Conservation (phyloP, 768 basidiomycete species). For the Strobilomyces echinocephalus region DNA sequence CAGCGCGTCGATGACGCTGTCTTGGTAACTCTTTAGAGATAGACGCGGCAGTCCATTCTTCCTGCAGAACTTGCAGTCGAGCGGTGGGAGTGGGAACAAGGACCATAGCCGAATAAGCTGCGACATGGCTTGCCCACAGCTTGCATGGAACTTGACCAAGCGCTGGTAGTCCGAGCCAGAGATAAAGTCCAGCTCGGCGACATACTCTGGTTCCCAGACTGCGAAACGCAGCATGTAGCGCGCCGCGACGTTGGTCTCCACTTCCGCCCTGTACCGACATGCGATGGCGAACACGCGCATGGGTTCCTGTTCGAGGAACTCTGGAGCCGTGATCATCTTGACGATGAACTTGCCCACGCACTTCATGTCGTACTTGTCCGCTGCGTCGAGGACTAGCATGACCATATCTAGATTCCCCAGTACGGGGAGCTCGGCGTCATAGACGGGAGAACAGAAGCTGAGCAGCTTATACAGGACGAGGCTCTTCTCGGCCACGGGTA, state of each 20-base stretch:
- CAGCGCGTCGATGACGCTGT: conserved; percentile 30
- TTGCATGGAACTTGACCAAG: conserved; percentile 33
- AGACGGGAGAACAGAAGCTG: conserved; percentile 46
- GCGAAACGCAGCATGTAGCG: conserved; percentile 34
- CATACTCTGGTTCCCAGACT: conserved; percentile 29
- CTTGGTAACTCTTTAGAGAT: conserved; percentile 29
- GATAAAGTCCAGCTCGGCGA: conserved; percentile 35
- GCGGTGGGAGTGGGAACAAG: conserved; percentile 26
- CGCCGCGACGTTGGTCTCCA: conserved; percentile 35
- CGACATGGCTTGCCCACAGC: conserved; percentile 32
- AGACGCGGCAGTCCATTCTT: conserved; percentile 33
- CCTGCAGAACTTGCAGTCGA: conserved; percentile 34
- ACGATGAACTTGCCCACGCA: conserved; percentile 35
- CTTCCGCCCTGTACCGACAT: conserved; percentile 33
- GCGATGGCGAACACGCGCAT: conserved; percentile 36
- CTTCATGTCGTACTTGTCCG: conserved; percentile 49
- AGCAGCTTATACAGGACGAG: conserved; percentile 40
- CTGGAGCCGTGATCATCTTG: conserved; percentile 28
- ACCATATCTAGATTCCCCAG: conserved; percentile 39
- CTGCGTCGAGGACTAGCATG: conserved; percentile 41
- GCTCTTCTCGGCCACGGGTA: conserved; percentile 46
- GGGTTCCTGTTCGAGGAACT: conserved; percentile 33
- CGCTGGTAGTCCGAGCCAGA: conserved; percentile 35
- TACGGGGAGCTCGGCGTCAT: conserved; percentile 29
- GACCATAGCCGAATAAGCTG: conserved; percentile 32